A percentile compares a stretch with the other conserved stretches of the same genome.
phyloP scores from a whole-genome alignment of 305 asterid genomes.

The Caryopteris hybrid region DNA sequence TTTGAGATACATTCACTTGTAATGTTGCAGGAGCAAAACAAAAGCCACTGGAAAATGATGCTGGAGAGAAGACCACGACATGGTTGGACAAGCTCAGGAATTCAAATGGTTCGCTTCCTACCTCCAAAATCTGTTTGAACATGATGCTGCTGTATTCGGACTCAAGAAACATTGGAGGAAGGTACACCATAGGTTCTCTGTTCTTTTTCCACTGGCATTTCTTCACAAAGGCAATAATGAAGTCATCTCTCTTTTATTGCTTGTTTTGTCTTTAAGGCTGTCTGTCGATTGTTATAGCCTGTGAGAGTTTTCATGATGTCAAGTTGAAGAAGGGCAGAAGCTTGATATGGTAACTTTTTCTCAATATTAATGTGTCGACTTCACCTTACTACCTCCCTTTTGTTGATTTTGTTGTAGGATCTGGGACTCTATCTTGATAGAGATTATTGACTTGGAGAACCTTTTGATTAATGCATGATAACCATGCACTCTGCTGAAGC shows the following conservation, averaged over 20 bases:
- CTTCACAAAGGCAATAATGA: background rate
- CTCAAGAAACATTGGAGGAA: conserved; percentile 96
- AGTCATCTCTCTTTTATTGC: conserved; percentile 6
- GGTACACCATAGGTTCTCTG: conserved; percentile 37
- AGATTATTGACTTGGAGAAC: conserved; percentile 91
- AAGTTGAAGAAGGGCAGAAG: conserved; percentile 80
- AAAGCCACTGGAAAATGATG: conserved; percentile 76
- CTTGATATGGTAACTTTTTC: conserved; percentile 72
- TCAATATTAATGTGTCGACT: background rate
- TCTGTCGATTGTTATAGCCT: conserved; percentile 77
- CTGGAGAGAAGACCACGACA: conserved; percentile 83
- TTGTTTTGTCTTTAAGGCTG: conserved; percentile 51
- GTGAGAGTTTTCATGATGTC: conserved; percentile 93
- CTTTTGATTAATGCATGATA: conserved; percentile 90
- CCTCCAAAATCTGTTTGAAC: conserved; percentile 82
- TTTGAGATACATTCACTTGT: conserved; percentile 24
- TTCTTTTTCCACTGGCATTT: background rate
- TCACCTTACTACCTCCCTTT: conserved; percentile 4
- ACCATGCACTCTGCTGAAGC: conserved; percentile 99
- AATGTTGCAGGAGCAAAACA: conserved; percentile 65
- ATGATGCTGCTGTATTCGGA: conserved; percentile 99
- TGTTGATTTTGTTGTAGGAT: conserved; percentile 45
- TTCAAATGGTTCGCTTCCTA: conserved; percentile 88
- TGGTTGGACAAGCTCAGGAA: conserved; percentile 96
- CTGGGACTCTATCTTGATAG: conserved; percentile 91